Evolutionary conservation across 208 protist species (phyloP), one percentile per base, ranked within the genome.

Genomic region (Trypanosoma cruzi): DNA sequence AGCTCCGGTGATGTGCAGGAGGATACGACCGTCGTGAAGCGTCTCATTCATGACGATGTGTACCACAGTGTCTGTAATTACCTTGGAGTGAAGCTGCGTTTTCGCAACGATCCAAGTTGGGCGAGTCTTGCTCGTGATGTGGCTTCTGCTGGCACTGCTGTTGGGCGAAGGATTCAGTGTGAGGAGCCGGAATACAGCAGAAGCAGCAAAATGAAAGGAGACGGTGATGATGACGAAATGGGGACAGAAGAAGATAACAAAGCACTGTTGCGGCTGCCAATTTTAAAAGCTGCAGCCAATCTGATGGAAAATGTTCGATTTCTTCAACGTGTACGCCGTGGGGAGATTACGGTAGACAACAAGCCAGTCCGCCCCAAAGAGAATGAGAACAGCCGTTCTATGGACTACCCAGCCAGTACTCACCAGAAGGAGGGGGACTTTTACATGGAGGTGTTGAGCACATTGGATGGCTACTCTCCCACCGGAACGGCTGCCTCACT

Each of bases 111-210:
- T 68, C 77, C 88, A 29, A 70, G 64, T 44, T 90, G 80, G 77
- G 76, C 79, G 28, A 90, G 84, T 54, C 64, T 93, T 24, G 82
- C 88, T 77, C 84, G 88, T 14, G 88, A 90, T 63, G 58, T 88
- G 16, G 67, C 46, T 44, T 60, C 28, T 57, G 26, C 64, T 73
- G 53, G 46, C 20, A 40, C 58, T 42, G 24, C 42, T 57, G 48
- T 32, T 32, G 29, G 13, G 16, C 22, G 16, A 31, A 18, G 20
- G 4, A 11, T 48, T 18, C 16, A 50, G 0, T 31, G 24, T 6
- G 42, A 28, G 7, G 34, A 53, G 16, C 40, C 13, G 20, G 65
- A 72, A 50, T 42, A 24, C 28, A 52, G 14, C 36, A 22, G 46
- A 8, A 32, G 18, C 40, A 53, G 8, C 34, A 5, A 4, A 64